Evolutionary conservation across 176 grass and related monocot species (phyloP), one percentile per base, ranked within the genome.

Genomic region (Eleusine indica): DNA sequence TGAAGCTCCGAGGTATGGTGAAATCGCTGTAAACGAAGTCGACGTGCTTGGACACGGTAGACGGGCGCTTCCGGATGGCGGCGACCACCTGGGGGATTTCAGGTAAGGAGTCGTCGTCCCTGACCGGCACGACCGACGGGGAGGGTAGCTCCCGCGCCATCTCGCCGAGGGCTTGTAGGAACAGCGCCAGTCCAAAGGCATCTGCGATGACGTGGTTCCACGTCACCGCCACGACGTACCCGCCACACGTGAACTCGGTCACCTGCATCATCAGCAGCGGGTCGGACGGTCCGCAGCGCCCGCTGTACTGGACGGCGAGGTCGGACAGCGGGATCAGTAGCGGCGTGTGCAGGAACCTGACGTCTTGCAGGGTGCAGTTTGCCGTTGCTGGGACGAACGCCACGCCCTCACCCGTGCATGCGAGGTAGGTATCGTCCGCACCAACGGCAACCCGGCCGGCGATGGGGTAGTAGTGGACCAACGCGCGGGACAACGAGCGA

Each of bases 231-330:
- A 89, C 73, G 40, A 69, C 43, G 46, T 72, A 85, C 29, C 83
- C 83, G 8, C 88, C 88, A 47, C 83, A 89, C 1, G 22, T 14
- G 66, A 89, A 89, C 67, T 78, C 72, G 7, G 88, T 89, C 6
- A 86, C 78, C 83, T 86, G 83, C 35, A 84, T 29, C 15, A 29
- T 68, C 46, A 83, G 22, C 41, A 63, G 66, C 39, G 78, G 54
- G 11, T 37, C 57, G 3, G 51, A 32, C 61, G 7, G 5, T 11
- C 2, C 6, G 40, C 79, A 79, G 38, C 5, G 7, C n/a, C 68
- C 73, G 39, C 70, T 35, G 56, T 69, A 75, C 28, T 3, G 19
- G 69, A 41, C 4, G 8, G 52, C 67, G 9, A 88, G 69, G 18
- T 73, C 46, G 0, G 16, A 42, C 30, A 5, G 76, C 32, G 32